Percentiles rank a stretch among this genome's conserved stretches.
phyloP scores from a whole-genome alignment of 768 basidiomycete genomes.

The Gyrodon lividus region DNA sequence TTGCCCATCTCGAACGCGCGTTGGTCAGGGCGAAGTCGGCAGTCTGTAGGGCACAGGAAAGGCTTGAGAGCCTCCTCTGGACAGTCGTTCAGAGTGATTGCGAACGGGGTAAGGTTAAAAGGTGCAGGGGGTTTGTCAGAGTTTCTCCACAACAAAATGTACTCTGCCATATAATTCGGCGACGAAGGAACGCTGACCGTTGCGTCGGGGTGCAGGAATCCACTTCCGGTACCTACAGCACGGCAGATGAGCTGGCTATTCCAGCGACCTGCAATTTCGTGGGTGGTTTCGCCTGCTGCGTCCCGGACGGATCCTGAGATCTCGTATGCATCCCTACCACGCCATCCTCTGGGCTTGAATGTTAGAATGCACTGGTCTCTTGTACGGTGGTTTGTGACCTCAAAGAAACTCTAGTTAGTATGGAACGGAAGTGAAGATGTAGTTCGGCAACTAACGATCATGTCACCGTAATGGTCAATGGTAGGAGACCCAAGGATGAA shows the following conservation, averaged over 20 bases:
- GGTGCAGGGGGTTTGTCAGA: conserved; percentile 80
- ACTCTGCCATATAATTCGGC: conserved; percentile 55
- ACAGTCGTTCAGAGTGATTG: conserved; percentile 88
- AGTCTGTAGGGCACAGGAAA: conserved; percentile 87
- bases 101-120: conserved; percentile 95
- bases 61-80: conserved; percentile 66
- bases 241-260: conserved; percentile 91
- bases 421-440: not conserved
- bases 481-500: conserved; percentile 89
- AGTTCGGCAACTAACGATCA: conserved; percentile 65
- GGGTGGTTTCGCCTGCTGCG: conserved; percentile 57
- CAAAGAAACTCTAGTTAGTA: conserved; percentile 6
- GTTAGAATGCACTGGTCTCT: conserved; percentile 84
- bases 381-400: conserved; percentile 87
- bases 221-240: conserved; percentile 57
- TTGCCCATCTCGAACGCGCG: conserved; percentile 89
- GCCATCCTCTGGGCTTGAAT: conserved; percentile 96
- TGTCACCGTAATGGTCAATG: conserved; percentile 93
- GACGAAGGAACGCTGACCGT: conserved; percentile 46
- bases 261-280: conserved; percentile 95
- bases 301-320: conserved; percentile 85
- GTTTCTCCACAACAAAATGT: conserved; percentile 90
- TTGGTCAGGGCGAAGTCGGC: conserved; percentile 89
- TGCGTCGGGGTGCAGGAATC: conserved; percentile 72
- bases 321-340: conserved; percentile 88